phyloP scores from a whole-genome alignment of 108 stramenopile genomes.

The Skeletonema costatum region DNA sequence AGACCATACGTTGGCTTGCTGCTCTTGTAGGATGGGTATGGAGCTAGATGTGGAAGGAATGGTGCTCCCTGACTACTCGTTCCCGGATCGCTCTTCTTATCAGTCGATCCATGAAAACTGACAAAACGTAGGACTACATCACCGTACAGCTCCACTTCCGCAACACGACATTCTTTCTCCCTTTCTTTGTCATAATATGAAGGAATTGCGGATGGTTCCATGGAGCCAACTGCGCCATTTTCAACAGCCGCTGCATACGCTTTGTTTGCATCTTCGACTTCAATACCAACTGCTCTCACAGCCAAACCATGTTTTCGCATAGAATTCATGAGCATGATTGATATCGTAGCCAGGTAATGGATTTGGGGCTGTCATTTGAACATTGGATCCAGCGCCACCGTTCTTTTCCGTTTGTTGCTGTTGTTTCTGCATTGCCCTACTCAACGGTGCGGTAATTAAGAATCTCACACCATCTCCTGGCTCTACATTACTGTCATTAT shows the following conservation, averaged over 20 bases:
- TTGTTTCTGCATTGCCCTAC: constrained; percentile 7
- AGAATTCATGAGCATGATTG: constrained; percentile 48
- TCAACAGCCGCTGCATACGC: constrained; percentile 52
- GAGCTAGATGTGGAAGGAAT: constrained; percentile 66
- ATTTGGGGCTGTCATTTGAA: constrained; percentile 45
- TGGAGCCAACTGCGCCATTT: constrained; percentile 53
- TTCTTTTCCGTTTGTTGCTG: not conserved
- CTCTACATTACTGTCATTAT: constrained; percentile 4
- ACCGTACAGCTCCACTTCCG: constrained; percentile 62
- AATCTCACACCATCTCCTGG: constrained; percentile 37
- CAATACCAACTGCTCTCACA: constrained; percentile 56
- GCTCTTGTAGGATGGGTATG: constrained; percentile 27
- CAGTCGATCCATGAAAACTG: constrained; percentile 19
- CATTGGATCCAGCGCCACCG: constrained; percentile 7
- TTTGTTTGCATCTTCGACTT: constrained; percentile 41
- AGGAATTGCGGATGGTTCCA: constrained; percentile 54
- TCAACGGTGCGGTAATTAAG: constrained; percentile 37
- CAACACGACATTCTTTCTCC: constrained; percentile 43
- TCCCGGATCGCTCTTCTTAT: not conserved
- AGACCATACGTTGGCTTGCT: constrained; percentile 47
- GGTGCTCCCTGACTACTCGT: constrained; percentile 3
- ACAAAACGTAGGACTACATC: constrained; percentile 69
- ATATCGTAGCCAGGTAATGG: constrained; percentile 51
- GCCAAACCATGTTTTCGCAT: constrained; percentile 61
- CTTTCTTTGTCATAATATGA: constrained; percentile 21